These are phyloP conservation scores for Cochlearia excelsa DNA, from an alignment of 345 rosid genomes.

Conservation along the genomic window DNA sequence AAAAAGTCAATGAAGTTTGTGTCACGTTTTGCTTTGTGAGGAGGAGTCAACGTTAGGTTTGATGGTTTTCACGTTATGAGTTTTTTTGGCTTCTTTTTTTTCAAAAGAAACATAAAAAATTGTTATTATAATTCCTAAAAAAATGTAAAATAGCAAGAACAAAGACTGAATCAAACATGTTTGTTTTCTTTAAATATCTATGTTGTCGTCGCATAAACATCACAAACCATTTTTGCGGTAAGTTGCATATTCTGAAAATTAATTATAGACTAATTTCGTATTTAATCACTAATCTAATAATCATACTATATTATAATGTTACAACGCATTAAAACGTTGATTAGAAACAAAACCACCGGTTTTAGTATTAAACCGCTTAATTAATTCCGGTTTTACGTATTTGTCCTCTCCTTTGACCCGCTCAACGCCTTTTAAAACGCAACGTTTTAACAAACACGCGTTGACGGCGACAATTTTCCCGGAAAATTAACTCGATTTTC, in stretches of 20 bases:
- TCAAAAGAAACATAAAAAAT: too few species aligned
- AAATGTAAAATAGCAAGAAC: conserved; percentile 21
- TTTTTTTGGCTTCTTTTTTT: not conserved
- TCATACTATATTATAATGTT: too few species aligned
- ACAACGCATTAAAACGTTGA: too few species aligned
- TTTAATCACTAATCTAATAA: not conserved
- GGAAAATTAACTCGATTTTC: conserved; percentile 21
- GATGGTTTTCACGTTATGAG: conserved; percentile 32
- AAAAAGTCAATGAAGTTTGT: conserved; percentile 17
- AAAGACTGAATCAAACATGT: conserved; percentile 29
- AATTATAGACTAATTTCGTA: not conserved
- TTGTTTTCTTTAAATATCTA: not conserved
- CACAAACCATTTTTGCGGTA: too few species aligned
- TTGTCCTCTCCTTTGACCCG: conserved; percentile 24
- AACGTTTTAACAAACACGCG: conserved; percentile 30
- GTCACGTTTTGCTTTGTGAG: conserved; percentile 1
- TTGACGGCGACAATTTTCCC: conserved; percentile 35
- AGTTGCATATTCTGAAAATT: too few species aligned
- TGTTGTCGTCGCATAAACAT: conserved; percentile 25
- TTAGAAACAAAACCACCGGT: conserved; percentile 5
- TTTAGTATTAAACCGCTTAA: not conserved
- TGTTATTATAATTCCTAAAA: too few species aligned
- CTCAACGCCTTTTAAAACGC: conserved; percentile 19
- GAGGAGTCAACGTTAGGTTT: conserved; percentile 3
- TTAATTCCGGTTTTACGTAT: conserved; percentile 3